Evolutionary conservation across 306 rosid genomes (phyloP).

Genomic region (Casuarina cunninghamiana): DNA sequence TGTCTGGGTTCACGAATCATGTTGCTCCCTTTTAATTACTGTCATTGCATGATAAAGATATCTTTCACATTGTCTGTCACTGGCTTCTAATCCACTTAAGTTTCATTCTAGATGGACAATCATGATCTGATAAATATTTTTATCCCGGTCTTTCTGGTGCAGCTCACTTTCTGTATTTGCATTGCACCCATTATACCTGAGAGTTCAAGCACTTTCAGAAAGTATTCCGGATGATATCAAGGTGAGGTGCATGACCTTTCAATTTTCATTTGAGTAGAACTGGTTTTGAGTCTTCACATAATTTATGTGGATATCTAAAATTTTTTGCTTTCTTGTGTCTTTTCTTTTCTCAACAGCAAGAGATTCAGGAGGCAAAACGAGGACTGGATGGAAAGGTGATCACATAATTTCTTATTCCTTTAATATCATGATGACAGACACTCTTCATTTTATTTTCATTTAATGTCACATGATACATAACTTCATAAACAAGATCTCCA

Average conservation of each 20-base stretch:
- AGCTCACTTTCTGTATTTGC: constrained; percentile 97
- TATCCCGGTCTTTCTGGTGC: constrained; percentile 30
- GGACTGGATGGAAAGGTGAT: constrained; percentile 80
- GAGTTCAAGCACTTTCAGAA: constrained; percentile 85
- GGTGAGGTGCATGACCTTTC: constrained; percentile 40
- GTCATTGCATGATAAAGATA: constrained; percentile 11
- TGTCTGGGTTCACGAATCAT: neutral
- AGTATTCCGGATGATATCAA: constrained; percentile 72
- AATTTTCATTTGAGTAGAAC: constrained; percentile 13
- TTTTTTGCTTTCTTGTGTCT: constrained; percentile 7
- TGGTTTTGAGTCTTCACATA: neutral
- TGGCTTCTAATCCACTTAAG: constrained; percentile 7
- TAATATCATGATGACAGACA: constrained; percentile 15
- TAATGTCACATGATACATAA: neutral
- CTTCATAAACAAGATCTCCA: neutral
- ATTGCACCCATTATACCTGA: constrained; percentile 87
- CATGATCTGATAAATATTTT: constrained; percentile 22
- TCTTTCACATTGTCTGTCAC: constrained; percentile 5
- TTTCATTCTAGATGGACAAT: constrained; percentile 11
- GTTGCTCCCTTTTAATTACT: constrained; percentile 2
- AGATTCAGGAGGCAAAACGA: constrained; percentile 74
- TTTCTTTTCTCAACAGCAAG: constrained; percentile 47
- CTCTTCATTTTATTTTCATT: neutral
- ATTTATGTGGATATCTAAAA: constrained; percentile 27
- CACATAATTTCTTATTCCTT: constrained; percentile 3